Conservation (phyloP, 2,329 filamentous ascomycete genomes). For the Fusarium torreyae region DNA sequence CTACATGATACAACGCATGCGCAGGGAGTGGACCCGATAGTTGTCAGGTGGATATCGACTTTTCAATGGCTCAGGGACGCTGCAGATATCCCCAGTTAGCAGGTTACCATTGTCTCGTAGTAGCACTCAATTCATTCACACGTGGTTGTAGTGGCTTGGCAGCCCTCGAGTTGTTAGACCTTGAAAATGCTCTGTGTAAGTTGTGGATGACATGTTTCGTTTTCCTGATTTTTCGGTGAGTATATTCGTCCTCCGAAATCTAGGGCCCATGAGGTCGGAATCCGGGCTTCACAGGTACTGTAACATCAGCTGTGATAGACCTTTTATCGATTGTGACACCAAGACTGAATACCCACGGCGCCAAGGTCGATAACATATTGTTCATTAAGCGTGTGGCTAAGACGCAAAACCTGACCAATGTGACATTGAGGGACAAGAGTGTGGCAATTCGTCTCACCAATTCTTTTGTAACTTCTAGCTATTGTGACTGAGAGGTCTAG, state of each 20-base stretch:
- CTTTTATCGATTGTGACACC: conserved; percentile 32
- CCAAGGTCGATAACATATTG: conserved; percentile 18
- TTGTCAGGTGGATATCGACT: conserved; percentile 32
- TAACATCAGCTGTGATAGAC: conserved; percentile 17
- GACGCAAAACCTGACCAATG: conserved; percentile 18
- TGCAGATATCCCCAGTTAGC: conserved; percentile 32
- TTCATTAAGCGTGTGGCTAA: conserved; percentile 4
- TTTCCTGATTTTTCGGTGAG: not conserved
- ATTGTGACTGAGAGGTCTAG: conserved; percentile 2
- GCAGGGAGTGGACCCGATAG: conserved; percentile 21
- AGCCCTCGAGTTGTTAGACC: not conserved
- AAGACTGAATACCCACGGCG: conserved; percentile 15
- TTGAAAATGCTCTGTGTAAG: no score
- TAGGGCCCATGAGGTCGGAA: conserved; percentile 2
- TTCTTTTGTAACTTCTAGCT: conserved; percentile 3
- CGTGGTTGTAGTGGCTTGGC: conserved; percentile 16
- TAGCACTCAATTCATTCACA: not conserved
- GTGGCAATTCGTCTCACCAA: conserved; percentile 33
- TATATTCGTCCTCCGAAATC: not conserved
- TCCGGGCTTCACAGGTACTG: conserved; percentile 20
- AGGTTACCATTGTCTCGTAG: conserved; percentile 13
- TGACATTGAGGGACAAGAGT: conserved; percentile 6
- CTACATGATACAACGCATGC: not conserved
- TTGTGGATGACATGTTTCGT: no score
- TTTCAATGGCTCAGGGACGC: conserved; percentile 30